Evolutionary conservation across 1,139 yeast species (phyloP).

Genomic region (Blastobotrys capitulatus): DNA sequence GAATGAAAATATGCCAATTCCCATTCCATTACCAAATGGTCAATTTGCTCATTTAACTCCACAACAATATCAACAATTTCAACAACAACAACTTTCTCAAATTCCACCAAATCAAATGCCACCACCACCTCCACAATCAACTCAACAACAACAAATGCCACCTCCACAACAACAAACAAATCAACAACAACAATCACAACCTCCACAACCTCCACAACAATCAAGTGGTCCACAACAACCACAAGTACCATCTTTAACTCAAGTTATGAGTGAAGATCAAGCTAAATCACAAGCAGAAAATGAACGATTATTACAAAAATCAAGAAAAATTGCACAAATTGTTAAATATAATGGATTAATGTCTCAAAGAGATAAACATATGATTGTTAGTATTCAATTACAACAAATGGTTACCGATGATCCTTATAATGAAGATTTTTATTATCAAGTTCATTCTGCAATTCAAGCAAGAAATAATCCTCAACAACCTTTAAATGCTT

Average conservation of each 20-base stretch:
- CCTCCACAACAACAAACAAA: constrained; percentile 17
- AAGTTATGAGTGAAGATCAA: constrained; percentile 33
- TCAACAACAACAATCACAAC: constrained; percentile 23
- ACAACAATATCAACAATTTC: background rate
- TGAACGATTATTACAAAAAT: constrained; percentile 54
- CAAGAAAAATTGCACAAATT: constrained; percentile 72
- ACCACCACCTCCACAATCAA: constrained; percentile 31
- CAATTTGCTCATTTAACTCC: background rate
- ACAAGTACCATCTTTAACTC: constrained; percentile 20
- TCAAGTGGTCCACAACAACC: background rate
- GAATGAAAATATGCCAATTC: too few relatives aligned
- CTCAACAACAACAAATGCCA: constrained; percentile 21
- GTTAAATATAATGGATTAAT: constrained; percentile 85
- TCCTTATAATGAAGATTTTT: constrained; percentile 95
- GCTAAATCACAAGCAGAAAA: constrained; percentile 24
- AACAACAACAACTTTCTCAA: constrained; percentile 35
- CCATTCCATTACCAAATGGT: too few relatives aligned
- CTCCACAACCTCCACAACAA: constrained; percentile 15
- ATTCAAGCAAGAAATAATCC: constrained; percentile 58
- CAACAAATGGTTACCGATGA: constrained; percentile 96
- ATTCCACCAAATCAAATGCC: constrained; percentile 26
- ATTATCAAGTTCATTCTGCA: constrained; percentile 88
- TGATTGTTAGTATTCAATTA: constrained; percentile 87
- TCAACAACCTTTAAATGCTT: constrained; percentile 46
- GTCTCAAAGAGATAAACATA: constrained; percentile 96